These are phyloP conservation scores for Aureobasidium sp. DNA, from an alignment of 2,329 filamentous ascomycete species.

Conservation along the genomic window DNA sequence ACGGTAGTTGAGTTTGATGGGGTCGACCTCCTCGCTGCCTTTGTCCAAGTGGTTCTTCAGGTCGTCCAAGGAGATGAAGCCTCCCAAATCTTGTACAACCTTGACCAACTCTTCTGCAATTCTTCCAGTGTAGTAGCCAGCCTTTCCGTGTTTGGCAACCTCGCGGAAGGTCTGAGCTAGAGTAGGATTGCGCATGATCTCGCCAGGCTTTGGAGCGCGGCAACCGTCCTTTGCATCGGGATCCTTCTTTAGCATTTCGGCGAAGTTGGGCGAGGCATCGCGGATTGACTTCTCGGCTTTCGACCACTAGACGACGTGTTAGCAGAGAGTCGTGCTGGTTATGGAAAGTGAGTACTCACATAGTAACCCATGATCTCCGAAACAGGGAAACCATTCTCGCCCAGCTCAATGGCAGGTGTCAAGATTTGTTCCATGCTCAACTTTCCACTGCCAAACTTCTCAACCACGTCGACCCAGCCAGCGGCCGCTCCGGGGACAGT, in stretches of 20 bases:
- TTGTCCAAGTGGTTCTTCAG: constrained; percentile 64
- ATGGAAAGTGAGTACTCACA: constrained; percentile 43
- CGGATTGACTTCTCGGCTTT: constrained; percentile 55
- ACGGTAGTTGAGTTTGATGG: constrained; percentile 73
- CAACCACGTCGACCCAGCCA: constrained; percentile 85
- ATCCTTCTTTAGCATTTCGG: constrained; percentile 80
- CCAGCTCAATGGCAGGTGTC: constrained; percentile 73
- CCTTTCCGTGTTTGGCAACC: constrained; percentile 72
- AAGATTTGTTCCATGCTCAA: constrained; percentile 69
- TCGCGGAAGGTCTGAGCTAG: constrained; percentile 74
- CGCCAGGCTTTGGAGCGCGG: constrained; percentile 68
- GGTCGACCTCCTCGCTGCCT: constrained; percentile 71
- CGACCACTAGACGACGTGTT: constrained; percentile 54
- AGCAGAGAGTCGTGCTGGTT: neutral
- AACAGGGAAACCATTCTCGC: constrained; percentile 83
- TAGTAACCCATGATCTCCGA: constrained; percentile 64
- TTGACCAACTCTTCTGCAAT: constrained; percentile 75
- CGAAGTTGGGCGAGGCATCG: constrained; percentile 71
- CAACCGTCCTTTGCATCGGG: constrained; percentile 58
- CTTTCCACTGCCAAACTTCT: constrained; percentile 83
- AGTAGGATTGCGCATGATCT: constrained; percentile 79
- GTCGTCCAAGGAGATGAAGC: constrained; percentile 71
- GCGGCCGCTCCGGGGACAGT: constrained; percentile 86
- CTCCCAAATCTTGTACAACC: constrained; percentile 67
- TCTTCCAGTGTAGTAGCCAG: constrained; percentile 81